Evolutionary conservation across 2,329 filamentous ascomycete species (phyloP).

Genomic region (Acrocalymma vagum): DNA sequence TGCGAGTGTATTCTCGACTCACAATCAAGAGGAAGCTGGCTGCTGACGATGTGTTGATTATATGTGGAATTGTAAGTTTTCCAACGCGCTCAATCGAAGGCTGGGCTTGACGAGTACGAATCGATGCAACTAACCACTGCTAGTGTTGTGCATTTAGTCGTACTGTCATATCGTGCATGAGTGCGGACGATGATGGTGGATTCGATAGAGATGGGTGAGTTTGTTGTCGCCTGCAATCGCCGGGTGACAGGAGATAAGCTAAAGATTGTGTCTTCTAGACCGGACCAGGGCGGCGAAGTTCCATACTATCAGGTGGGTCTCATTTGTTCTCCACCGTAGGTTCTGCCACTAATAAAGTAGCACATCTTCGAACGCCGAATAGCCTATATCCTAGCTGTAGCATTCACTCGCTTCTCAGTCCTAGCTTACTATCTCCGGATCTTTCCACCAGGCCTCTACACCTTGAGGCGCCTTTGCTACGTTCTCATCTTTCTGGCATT

Average conservation of each 20-base stretch:
- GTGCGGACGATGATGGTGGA: constrained; percentile 30
- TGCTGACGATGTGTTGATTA: constrained; percentile 31
- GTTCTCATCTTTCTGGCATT: constrained; percentile 26
- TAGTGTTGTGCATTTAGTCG: constrained; percentile 29
- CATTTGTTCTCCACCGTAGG: neutral
- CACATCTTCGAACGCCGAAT: constrained; percentile 41
- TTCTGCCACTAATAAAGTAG: constrained; percentile 4
- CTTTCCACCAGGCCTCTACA: constrained; percentile 33
- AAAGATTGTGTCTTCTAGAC: constrained; percentile 11
- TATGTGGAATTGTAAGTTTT: constrained; percentile 25
- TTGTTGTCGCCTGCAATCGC: neutral
- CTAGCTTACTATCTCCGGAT: constrained; percentile 47
- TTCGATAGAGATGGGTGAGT: constrained; percentile 34
- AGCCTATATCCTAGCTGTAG: constrained; percentile 45
- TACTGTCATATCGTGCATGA: constrained; percentile 36
- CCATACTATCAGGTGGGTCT: constrained; percentile 28
- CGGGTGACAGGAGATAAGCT: too few species aligned
- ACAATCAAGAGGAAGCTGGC: constrained; percentile 32
- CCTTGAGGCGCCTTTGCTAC: constrained; percentile 26
- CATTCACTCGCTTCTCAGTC: constrained; percentile 44
- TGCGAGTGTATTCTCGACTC: constrained; percentile 32
- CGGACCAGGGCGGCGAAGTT: constrained; percentile 25
- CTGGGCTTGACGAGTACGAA: too few species aligned
- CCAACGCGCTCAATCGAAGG: neutral
- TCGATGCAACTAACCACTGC: constrained; percentile 10